Base-by-base conservation (phyloP, 2,329 filamentous ascomycete species). In the Venturia oleaginea region DNA sequence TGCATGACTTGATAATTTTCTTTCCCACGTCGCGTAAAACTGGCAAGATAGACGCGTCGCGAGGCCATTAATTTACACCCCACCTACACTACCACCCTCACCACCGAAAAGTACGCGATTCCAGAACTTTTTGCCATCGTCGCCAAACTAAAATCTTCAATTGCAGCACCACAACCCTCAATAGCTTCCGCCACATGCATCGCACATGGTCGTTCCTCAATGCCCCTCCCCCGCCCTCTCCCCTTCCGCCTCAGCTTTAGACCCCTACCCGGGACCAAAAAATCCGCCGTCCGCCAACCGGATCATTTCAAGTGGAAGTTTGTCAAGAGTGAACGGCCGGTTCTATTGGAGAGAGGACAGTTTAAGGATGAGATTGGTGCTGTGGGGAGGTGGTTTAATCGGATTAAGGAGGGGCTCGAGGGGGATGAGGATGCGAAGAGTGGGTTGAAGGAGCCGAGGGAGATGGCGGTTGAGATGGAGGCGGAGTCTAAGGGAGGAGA, bases 301-400 rank as follows among this genome's bases (percentile, higher is more conserved):
- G 51, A 57, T 22, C 51, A 57, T 57, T 57, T 57, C 51, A 57
- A 34, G 30, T 57, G 51, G 51, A 32, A 22, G 19, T 57, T 57
- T 22, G 51, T 57, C 7, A 32, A 22, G 17, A 19, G 19, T 13
- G 51, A 57, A n/a, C 27, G 51, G 30, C 51, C 51, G 27, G 6
- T 57, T 34, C 6, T 57, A 11, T 57, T 34, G 1, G 15, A 57
- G 30, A 34, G 17, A 30, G 51, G 30, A 10, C 51, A 57, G 51
- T 57, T 57, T 57, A 57, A 34, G 51, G 51, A 57, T 57, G 51
- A 57, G 51, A 19, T 57, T 34, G 27, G 27, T 13, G 51, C 51
- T 13, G 30, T 57, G 13, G 30, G 30, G 30, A 32, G 15, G 27
- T 57, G 51, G 51, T 57, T 57, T n/a, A 8, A n/a, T n/a, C n/a